Base-by-base conservation (phyloP, 495 filamentous ascomycete genomes). In the Halenospora varia region DNA sequence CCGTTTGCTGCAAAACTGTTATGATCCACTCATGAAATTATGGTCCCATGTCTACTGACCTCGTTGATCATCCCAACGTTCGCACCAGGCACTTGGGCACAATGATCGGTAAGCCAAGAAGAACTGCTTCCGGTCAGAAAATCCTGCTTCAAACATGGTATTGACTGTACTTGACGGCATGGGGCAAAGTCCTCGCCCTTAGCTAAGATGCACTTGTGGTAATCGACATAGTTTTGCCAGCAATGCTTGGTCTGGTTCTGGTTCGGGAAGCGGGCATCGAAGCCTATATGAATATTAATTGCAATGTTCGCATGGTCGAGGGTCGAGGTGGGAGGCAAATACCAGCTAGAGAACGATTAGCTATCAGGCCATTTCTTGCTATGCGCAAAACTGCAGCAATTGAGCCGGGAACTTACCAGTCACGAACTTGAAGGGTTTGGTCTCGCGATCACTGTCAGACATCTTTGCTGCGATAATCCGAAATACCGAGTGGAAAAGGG, bases 191-290 rank as follows among this genome's bases (percentile, higher is more conserved):
- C 95, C 78, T 99, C 95, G 73, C 95, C 95, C 84, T 97, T 97
- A 73, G 92, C 93, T 71, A 88, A 77, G 73, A 96, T 88, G 79
- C 95, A 99, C 83, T 97, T 99, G 85, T 99, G 86, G 83, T 99
- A 97, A 77, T 99, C 95, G 81, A 99, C 95, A 77, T 99, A 99
- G 82, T 98, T 94, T 70, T 96, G 92, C 92, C 92, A 96, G 88
- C 90, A 97, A 73, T 85, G 82, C 81, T 86, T 86, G 64, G 82
- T 85, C 77, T 99, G 95, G 81, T 99, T 99, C 80, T 83, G 78
- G 82, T 99, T 95, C 63, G 95, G 95, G 81, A 97, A 99, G 73
- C 95, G 93, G 72, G 95, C 95, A 73, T 97, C 95, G 78, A 95
- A 96, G 79, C 94, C 94, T 96, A 73, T 55, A 49, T 23, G 6